phyloP scores from a whole-genome alignment of 306 rosid species.

The Trifolium repens region DNA sequence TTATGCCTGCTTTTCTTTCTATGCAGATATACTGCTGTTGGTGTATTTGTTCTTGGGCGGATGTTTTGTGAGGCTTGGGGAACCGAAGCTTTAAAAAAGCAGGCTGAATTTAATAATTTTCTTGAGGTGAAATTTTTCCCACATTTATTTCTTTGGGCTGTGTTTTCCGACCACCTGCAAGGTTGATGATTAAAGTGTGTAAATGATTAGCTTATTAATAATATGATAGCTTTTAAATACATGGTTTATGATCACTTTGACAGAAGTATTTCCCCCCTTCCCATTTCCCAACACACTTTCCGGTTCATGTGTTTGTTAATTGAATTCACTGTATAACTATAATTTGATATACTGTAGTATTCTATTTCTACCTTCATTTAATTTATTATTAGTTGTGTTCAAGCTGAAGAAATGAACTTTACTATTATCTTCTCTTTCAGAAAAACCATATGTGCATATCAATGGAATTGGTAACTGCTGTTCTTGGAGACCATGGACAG shows the following conservation, averaged over 20 bases:
- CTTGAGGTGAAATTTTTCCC: slow-evolving; percentile 66
- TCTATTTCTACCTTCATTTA: slow-evolving; percentile 18
- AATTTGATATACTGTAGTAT: slow-evolving; percentile 18
- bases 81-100: slow-evolving; percentile 67
- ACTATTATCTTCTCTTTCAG: slow-evolving; percentile 54
- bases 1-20: slow-evolving; percentile 27
- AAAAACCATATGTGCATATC: slow-evolving; percentile 84
- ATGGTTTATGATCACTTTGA: slow-evolving; percentile 8
- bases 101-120: slow-evolving; percentile 83
- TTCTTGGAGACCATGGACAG: slow-evolving; percentile 98
- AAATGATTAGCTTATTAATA: slow-evolving; percentile 29
- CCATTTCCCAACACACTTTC: slow-evolving; percentile 1
- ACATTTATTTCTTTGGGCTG: neutral
- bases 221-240: slow-evolving; percentile 4
- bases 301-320: slow-evolving; percentile 24
- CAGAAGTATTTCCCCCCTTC: slow-evolving; percentile 2
- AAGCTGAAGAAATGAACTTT: slow-evolving; percentile 24
- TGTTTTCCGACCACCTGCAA: slow-evolving; percentile 7
- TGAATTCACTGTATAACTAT: slow-evolving; percentile 17
- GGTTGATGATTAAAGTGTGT: slow-evolving; percentile 16
- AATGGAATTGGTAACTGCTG: slow-evolving; percentile 97
- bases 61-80: slow-evolving; percentile 93
- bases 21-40: slow-evolving; percentile 95
- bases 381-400: slow-evolving; percentile 24
- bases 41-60: slow-evolving; percentile 97